Percentiles rank a stretch among this genome's conserved stretches.
Conservation (phyloP, 257 asterid genomes). For the Rubia yunnanensis region DNA sequence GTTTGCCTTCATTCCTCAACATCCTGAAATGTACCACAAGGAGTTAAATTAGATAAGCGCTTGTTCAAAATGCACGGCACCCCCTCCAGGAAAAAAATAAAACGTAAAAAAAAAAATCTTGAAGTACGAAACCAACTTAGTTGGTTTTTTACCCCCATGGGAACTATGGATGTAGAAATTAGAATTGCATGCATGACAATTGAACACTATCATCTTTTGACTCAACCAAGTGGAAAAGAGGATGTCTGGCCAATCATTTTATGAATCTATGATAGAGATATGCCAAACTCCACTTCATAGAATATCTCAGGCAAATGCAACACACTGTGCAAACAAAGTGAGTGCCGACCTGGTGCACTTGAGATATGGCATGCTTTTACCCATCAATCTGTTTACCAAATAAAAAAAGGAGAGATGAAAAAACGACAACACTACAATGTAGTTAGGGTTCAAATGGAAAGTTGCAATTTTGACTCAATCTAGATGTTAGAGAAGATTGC, state of each 20-base stretch:
- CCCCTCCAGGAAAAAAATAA: background rate
- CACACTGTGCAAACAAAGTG: background rate
- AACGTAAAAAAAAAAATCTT: background rate
- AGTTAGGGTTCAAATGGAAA: background rate
- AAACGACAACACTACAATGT: background rate
- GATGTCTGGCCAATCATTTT: background rate
- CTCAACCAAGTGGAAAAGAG: background rate
- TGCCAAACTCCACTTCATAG: background rate
- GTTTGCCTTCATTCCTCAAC: constrained; percentile 11
- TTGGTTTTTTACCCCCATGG: background rate
- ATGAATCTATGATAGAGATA: background rate
- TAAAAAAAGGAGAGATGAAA: background rate
- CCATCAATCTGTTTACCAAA: background rate
- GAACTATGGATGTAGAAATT: background rate
- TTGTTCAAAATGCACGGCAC: background rate
- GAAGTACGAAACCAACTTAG: background rate
- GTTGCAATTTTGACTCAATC: background rate
- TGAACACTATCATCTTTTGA: background rate
- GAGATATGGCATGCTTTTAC: background rate
- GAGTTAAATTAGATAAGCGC: background rate
- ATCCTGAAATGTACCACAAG: constrained; percentile 11
- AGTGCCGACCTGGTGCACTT: background rate
- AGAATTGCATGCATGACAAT: background rate
- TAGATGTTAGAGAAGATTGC: background rate
- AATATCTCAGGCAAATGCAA: background rate